Percentiles rank a stretch among this genome's conserved stretches.
These are phyloP conservation scores for Candida corydali DNA, from an alignment of 805 yeast genomes.

Conservation along the genomic window DNA sequence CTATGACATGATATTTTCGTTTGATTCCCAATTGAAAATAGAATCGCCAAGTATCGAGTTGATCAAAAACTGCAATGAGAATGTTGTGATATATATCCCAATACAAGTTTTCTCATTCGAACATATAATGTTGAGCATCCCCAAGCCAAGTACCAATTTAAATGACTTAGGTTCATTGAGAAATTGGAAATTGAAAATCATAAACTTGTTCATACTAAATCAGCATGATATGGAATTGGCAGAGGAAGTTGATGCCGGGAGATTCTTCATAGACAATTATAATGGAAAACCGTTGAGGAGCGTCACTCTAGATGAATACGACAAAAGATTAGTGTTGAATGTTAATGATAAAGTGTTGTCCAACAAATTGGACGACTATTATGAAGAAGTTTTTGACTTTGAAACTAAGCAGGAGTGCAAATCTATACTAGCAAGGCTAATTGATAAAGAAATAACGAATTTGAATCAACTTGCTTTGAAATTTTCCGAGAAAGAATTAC, in stretches of 20 bases:
- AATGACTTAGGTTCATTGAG: conserved; percentile 17
- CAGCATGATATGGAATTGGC: conserved; percentile 15
- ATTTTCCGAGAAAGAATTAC: conserved; percentile 14
- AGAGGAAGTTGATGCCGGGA: conserved; percentile 12
- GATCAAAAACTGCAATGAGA: conserved; percentile 16
- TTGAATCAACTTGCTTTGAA: conserved; percentile 14
- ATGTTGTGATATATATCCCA: conserved; percentile 32
- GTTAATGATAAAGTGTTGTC: conserved; percentile 23
- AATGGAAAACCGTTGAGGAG: conserved; percentile 20
- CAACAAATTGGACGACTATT: conserved; percentile 13
- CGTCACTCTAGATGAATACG: conserved; percentile 16
- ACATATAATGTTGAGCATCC: conserved; percentile 20
- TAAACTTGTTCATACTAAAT: conserved; percentile 28
- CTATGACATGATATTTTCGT: conserved; percentile 32
- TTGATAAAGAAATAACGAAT: conserved; percentile 19
- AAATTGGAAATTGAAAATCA: conserved; percentile 29
- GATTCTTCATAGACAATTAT: conserved; percentile 22
- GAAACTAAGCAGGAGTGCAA: conserved; percentile 11
- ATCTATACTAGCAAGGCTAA: conserved; percentile 22
- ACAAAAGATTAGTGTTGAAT: conserved; percentile 15
- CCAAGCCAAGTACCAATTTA: conserved; percentile 17
- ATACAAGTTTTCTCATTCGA: conserved; percentile 31
- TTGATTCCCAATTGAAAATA: conserved; percentile 30
- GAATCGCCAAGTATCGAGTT: conserved; percentile 34
- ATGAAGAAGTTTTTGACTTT: conserved; percentile 19